Evolutionary conservation across 192 early-diverging fungal genomes (phyloP).

Genomic region (Rhizophlyctis rosea): DNA sequence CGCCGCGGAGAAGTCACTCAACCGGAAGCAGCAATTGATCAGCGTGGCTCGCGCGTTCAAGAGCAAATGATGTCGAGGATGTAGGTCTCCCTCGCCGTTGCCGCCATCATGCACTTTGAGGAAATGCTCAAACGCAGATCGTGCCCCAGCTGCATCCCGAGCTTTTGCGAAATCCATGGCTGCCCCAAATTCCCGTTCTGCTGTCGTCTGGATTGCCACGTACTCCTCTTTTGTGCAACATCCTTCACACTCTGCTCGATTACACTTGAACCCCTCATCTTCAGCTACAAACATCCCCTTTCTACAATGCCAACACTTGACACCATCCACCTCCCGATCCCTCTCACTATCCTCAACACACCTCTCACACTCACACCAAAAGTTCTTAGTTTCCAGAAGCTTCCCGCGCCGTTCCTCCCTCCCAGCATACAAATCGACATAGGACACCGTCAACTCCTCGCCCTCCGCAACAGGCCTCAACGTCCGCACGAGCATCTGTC

Average conservation of each 20-base stretch:
- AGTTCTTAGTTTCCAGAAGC: constrained; percentile 62
- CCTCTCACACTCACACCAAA: constrained; percentile 74
- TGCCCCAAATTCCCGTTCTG: constrained; percentile 17
- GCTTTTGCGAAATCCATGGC: constrained; percentile 51
- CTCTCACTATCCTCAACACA: constrained; percentile 35
- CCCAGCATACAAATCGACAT: constrained; percentile 68
- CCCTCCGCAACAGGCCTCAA: constrained; percentile 51
- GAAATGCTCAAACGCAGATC: constrained; percentile 43
- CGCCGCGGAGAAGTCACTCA: constrained; percentile 31
- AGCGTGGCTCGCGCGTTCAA: constrained; percentile 37
- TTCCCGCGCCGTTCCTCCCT: constrained; percentile 69
- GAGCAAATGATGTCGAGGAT: constrained; percentile 45
- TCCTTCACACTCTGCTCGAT: constrained; percentile 38
- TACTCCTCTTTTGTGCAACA: constrained; percentile 39
- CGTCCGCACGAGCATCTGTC: constrained; percentile 60
- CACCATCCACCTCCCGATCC: constrained; percentile 44
- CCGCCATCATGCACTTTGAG: constrained; percentile 9
- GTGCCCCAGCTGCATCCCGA: constrained; percentile 45
- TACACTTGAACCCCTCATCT: constrained; percentile 37
- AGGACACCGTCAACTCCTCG: constrained; percentile 62
- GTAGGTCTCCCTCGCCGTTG: constrained; percentile 30
- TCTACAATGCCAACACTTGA: constrained; percentile 55
- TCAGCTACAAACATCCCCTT: constrained; percentile 36
- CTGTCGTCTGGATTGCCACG: background rate
- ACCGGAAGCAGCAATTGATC: constrained; percentile 28